Percentiles rank a stretch among this genome's conserved stretches.
Evolutionary conservation across 148 eudicot species (phyloP).

Genomic region (Fagopyrum homotropicum): DNA sequence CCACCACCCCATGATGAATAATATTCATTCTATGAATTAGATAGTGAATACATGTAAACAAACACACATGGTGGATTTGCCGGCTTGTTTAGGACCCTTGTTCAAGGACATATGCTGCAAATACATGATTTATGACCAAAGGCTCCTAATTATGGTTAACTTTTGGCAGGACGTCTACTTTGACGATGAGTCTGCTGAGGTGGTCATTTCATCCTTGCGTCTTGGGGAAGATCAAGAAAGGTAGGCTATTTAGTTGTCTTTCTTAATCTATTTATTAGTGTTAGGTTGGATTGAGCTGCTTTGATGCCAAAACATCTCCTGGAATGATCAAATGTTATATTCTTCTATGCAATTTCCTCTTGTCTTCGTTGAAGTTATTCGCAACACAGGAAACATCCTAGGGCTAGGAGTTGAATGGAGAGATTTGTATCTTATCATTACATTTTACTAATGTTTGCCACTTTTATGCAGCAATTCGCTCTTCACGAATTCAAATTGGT

Average conservation of each 20-base stretch:
- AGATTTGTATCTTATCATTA: background rate
- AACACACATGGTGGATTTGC: background rate
- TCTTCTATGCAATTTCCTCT: too few species aligned
- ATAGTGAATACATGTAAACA: background rate
- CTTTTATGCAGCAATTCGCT: background rate
- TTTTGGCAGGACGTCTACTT: slow-evolving; percentile 79
- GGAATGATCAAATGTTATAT: too few species aligned
- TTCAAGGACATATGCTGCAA: background rate
- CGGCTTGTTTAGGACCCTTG: background rate
- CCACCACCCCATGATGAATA: background rate
- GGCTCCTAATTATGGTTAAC: background rate
- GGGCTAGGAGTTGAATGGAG: background rate
- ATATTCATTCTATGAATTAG: background rate
- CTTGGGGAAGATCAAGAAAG: slow-evolving; percentile 87
- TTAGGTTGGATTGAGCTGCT: background rate
- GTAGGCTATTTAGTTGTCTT: slow-evolving; percentile 21
- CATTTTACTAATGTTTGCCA: background rate
- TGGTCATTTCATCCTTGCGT: slow-evolving; percentile 89
- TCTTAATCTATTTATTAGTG: background rate
- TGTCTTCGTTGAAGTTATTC: too few species aligned
- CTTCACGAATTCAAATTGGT: slow-evolving; percentile 16
- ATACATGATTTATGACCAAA: background rate
- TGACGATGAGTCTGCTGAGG: slow-evolving; percentile 98
- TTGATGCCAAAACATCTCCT: background rate
- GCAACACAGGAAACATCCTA: too few species aligned